Evolutionary conservation across 768 basidiomycete genomes (phyloP).

Genomic region (Suillus plorans): DNA sequence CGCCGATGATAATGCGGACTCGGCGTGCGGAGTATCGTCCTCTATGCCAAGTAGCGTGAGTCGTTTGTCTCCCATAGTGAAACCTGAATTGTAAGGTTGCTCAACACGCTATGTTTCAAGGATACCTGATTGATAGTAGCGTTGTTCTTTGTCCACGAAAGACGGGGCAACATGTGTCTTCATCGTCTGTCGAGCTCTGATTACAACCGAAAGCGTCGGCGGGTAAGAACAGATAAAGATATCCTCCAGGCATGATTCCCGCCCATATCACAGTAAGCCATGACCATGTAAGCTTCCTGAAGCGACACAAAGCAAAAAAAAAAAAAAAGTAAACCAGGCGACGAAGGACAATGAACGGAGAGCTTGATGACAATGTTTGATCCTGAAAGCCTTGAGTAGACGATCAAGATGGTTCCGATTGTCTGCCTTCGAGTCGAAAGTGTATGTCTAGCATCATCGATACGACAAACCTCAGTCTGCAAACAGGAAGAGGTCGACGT

Average conservation of each 20-base stretch:
- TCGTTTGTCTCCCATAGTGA: slow-evolving; percentile 20
- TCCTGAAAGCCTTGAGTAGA: not conserved
- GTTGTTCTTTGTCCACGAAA: not conserved
- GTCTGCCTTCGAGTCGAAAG: not conserved
- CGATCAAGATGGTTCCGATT: not conserved
- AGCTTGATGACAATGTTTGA: not conserved
- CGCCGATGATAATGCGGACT: slow-evolving; percentile 36
- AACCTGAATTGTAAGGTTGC: not conserved
- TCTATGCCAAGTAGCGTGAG: slow-evolving; percentile 16
- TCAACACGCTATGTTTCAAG: slow-evolving; percentile 7
- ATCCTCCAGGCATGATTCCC: not conserved
- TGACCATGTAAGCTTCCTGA: slow-evolving; percentile 12
- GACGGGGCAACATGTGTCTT: not conserved
- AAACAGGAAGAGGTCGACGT: not conserved
- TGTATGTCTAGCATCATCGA: not conserved
- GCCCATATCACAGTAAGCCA: slow-evolving; percentile 21
- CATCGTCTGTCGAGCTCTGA: not conserved
- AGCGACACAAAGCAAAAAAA: slow-evolving; percentile 19
- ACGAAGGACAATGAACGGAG: not conserved
- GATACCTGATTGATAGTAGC: not conserved
- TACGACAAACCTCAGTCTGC: not conserved
- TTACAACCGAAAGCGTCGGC: not conserved
- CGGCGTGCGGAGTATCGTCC: slow-evolving; percentile 18
- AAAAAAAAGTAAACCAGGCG: slow-evolving; percentile 17
- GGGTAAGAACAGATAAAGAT: not conserved